Base-by-base conservation (phyloP, 805 yeast species). In the Komagataella mondaviorum region DNA sequence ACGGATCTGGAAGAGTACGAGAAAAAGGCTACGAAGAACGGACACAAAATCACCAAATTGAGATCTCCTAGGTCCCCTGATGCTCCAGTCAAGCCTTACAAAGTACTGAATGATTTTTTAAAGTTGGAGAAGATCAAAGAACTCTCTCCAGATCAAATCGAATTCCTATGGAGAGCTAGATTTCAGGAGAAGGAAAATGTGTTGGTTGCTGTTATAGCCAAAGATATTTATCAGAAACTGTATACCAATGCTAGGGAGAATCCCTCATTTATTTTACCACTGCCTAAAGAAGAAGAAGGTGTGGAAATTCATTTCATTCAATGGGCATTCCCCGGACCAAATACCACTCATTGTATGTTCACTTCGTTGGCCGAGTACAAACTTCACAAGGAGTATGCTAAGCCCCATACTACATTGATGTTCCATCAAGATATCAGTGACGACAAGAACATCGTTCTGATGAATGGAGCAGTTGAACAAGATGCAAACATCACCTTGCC, bases 321-420 rank as follows among this genome's bases (percentile, higher is more conserved):
- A 68, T 93, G 99, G 99, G 74, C 80, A 17, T 87, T 88, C 63
- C 90, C 85, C 12, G 96, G 91, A 0, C 83, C 86, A 14, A 59
- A 80, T 46, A 90, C 97, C 2, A 73, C 87, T 1, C 96, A 93
- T 68, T 88, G 95, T 62, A 76, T 93, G 76, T 72, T 93, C 59
- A 93, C 99, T 1, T 81, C 96, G 0, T 74, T 93, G 56, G 90
- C 93, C 1, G 98, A 93, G 67, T 93, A 80, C 67, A 89, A 91
- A 65, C 74, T 89, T 24, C 96, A 91, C 62, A 80, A 78, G 52
- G 97, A 91, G 62, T 93, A 74, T 66, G 96, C 99, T 7, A 83
- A 88, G 62, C 98, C 99, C 1, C 98, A 93, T 65, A 88, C 97
- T 0, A 87, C 96, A 0, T 71, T 93, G 55, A 79, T 81, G 66